Percentiles rank a stretch among this genome's conserved stretches.
These are phyloP conservation scores for Fraxinus platypoda DNA, from an alignment of 305 asterid genomes.

Conservation along the genomic window DNA sequence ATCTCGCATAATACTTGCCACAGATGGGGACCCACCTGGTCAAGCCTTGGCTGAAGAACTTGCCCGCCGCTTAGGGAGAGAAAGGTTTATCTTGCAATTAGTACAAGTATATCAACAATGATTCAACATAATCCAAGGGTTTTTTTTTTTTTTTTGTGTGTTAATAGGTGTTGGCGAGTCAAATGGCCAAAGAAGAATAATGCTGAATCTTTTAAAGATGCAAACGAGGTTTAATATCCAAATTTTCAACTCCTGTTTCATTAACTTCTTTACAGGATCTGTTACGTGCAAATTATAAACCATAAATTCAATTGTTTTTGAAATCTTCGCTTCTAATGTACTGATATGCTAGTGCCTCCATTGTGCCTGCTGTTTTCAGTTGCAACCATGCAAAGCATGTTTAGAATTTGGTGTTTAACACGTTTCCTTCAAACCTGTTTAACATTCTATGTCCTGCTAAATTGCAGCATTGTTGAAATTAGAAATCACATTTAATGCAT, in stretches of 20 bases:
- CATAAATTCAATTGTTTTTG: background rate
- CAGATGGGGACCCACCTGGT: constrained; percentile 93
- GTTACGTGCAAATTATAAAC: background rate
- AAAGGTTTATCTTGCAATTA: constrained; percentile 46
- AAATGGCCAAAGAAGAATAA: constrained; percentile 85
- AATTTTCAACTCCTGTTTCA: constrained; percentile 10
- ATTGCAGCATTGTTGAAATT: background rate
- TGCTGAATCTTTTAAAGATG: constrained; percentile 69
- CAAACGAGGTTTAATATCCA: constrained; percentile 72
- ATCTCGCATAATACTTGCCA: constrained; percentile 93
- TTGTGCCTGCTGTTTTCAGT: constrained; percentile 4
- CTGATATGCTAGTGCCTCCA: background rate
- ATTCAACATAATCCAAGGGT: constrained; percentile 12
- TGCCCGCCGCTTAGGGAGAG: constrained; percentile 94
- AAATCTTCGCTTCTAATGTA: background rate
- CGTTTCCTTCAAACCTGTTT: background rate
- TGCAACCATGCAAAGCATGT: background rate
- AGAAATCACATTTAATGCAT: background rate
- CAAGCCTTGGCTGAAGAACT: constrained; percentile 98
- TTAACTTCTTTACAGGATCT: background rate
- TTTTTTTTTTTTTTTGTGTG: constrained; percentile 21
- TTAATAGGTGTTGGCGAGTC: constrained; percentile 88
- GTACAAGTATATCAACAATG: background rate
- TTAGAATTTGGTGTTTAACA: background rate
- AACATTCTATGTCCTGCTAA: background rate